Conservation (phyloP, 2,329 filamentous ascomycete species). For the Paecilomyces formosus region DNA sequence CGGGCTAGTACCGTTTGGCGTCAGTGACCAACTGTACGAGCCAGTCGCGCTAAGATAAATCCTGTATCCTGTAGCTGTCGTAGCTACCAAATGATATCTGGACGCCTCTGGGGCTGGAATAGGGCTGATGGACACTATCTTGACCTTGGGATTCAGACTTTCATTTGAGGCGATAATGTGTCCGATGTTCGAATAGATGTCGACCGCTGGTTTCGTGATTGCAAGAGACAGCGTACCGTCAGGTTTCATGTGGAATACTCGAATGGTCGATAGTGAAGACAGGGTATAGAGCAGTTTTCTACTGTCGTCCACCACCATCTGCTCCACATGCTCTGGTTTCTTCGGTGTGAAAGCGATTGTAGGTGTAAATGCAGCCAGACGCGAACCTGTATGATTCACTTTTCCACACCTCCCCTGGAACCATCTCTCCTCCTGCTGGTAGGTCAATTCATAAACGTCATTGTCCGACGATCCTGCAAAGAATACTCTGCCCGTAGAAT, state of each 20-base stretch:
- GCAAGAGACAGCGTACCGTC: constrained; percentile 45
- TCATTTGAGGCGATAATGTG: constrained; percentile 73
- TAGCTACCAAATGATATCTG: constrained; percentile 80
- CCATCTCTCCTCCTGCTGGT: constrained; percentile 97
- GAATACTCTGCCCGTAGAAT: constrained; percentile 80
- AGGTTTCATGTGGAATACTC: constrained; percentile 78
- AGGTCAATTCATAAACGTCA: constrained; percentile 88
- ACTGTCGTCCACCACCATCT: constrained; percentile 83
- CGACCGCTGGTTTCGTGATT: constrained; percentile 47
- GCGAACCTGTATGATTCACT: constrained; percentile 75
- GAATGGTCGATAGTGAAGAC: constrained; percentile 79
- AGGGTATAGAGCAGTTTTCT: constrained; percentile 85
- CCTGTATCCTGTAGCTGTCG: constrained; percentile 82
- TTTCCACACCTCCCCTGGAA: constrained; percentile 83
- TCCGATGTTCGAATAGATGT: constrained; percentile 62
- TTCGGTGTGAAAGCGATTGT: constrained; percentile 34
- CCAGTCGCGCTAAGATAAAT: constrained; percentile 88
- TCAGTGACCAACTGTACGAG: constrained; percentile 49
- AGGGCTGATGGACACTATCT: constrained; percentile 76
- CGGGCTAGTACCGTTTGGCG: constrained; percentile 55
- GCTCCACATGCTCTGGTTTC: constrained; percentile 57
- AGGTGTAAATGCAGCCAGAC: constrained; percentile 54
- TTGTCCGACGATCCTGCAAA: constrained; percentile 74
- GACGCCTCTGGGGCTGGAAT: constrained; percentile 77
- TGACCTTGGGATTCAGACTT: constrained; percentile 61